Percentiles rank a stretch among this genome's conserved stretches.
phyloP scores from a whole-genome alignment of 2,329 filamentous ascomycete species.

The Xylaria multiplex region DNA sequence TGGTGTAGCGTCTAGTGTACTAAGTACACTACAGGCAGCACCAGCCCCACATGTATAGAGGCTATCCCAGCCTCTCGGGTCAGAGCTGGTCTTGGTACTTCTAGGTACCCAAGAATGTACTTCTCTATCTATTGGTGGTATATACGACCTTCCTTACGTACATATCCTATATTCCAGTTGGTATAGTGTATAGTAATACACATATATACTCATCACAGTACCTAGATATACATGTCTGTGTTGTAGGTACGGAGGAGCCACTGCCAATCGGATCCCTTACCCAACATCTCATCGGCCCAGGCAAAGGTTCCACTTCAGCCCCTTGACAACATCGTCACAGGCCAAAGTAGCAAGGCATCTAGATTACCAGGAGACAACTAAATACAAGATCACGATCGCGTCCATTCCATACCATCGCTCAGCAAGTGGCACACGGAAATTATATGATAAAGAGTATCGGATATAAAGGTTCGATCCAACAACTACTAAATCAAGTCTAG shows the following conservation, averaged over 20 bases:
- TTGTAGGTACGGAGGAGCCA: neutral
- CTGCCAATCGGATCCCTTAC: slow-evolving; percentile 16
- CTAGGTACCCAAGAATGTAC: neutral
- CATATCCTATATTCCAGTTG: too few species aligned
- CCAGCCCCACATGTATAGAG: too few species aligned
- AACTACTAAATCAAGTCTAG: neutral
- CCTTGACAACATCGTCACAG: slow-evolving; percentile 22
- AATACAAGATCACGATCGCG: neutral
- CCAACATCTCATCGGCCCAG: neutral
- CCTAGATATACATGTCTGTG: too few species aligned
- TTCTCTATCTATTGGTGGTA: too few species aligned
- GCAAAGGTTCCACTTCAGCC: slow-evolving; percentile 16
- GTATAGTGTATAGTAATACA: too few species aligned
- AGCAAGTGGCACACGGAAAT: neutral
- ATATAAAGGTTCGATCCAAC: neutral
- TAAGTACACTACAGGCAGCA: too few species aligned
- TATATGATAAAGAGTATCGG: neutral
- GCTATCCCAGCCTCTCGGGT: too few species aligned
- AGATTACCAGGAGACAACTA: neutral
- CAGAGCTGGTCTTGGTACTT: too few species aligned
- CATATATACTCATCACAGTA: too few species aligned
- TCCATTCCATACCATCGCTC: neutral
- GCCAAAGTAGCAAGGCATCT: neutral
- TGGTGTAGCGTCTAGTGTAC: too few species aligned
- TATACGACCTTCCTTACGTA: too few species aligned